phyloP scores from a whole-genome alignment of 805 yeast genomes.

The Metschnikowia shivogae region DNA sequence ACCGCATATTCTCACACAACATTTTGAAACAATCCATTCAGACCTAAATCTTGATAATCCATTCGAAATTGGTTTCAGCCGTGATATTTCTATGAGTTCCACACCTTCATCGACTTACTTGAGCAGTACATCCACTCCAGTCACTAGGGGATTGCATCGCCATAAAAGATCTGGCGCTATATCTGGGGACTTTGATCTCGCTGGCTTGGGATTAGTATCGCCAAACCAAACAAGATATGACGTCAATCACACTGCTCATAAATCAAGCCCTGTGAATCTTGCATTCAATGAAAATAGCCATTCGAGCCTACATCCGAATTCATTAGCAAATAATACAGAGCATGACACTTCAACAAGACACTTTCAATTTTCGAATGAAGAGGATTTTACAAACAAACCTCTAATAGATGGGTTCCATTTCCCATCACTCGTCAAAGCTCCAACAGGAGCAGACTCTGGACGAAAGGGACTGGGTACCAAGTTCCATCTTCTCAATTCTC shows the following conservation, averaged over 20 bases:
- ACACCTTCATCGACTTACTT: constrained; percentile 5
- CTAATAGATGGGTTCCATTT: constrained; percentile 24
- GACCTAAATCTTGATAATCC: constrained; percentile 4
- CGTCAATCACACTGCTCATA: constrained; percentile 5
- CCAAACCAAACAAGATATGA: constrained; percentile 18
- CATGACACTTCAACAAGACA: constrained; percentile 22
- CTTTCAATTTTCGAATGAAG: constrained; percentile 32
- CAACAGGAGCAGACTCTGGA: constrained; percentile 3
- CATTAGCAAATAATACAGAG: constrained; percentile 7
- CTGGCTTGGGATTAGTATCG: constrained; percentile 36
- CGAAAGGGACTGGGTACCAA: neutral
- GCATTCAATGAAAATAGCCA: constrained; percentile 1
- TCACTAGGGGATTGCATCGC: constrained; percentile 42
- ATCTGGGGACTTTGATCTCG: constrained; percentile 73
- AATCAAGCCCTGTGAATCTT: constrained; percentile 3
- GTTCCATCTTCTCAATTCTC: constrained; percentile 26
- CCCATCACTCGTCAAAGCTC: constrained; percentile 19
- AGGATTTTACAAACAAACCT: constrained; percentile 29
- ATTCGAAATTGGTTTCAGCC: neutral
- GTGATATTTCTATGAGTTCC: neutral
- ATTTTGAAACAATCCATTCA: neutral
- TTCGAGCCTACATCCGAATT: constrained; percentile 11
- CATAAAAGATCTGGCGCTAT: constrained; percentile 87
- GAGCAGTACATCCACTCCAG: constrained; percentile 5
- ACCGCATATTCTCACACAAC: neutral